Evolutionary conservation across 2,329 filamentous ascomycete genomes (phyloP), one percentile per base, ranked within the genome.

Genomic region (Orbilia oligospora): DNA sequence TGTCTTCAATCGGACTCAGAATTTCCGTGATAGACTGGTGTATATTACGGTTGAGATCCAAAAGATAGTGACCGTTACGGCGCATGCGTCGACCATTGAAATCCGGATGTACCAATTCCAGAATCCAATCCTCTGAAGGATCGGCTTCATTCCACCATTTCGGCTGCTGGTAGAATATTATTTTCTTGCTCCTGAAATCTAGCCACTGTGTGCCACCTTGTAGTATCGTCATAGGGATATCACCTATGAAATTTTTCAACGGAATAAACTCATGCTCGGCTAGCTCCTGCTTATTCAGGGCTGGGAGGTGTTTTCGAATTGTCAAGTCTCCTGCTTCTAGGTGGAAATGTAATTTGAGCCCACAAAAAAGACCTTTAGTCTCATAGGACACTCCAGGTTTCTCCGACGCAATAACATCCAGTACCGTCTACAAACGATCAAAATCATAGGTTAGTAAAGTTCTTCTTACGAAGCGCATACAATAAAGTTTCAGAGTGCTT

Each of bases 381-480:
- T 83, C 80, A 78, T 84, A 85, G 12, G 79, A 65, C 84, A 86
- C 85, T 5, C 82, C 84, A 12, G 24, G 24, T 72, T 20, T 20
- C 10, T 83, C 81, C 36, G 80, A 80, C 1, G 84, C 84, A 20
- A 84, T 69, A 1, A 84, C 83, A 22, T 83, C 83, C 14, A 86
- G 51, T 22, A 83, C 56, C 44, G 22, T 41, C 71, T 76, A 33
- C 46, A 24, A 27, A 33, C n/a, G 9, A 8, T 38, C 5, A 16
- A 8, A 18, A 46, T 1, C 8, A 1, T 6, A 6, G 33, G 18
- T 46, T 63, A 38, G 46, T 56, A 18, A 20, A 38, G 16, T 10
- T 8, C n/a, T 20, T 5, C 16, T 22, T 12, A n/a, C 9, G 38
- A 12, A n/a, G n/a, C n/a, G n/a, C n/a, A n/a, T n/a, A n/a, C n/a